Percentiles rank a stretch among this genome's conserved stretches.
phyloP scores from a whole-genome alignment of 1,284 basidiomycete species.

The Flammula alnicola region DNA sequence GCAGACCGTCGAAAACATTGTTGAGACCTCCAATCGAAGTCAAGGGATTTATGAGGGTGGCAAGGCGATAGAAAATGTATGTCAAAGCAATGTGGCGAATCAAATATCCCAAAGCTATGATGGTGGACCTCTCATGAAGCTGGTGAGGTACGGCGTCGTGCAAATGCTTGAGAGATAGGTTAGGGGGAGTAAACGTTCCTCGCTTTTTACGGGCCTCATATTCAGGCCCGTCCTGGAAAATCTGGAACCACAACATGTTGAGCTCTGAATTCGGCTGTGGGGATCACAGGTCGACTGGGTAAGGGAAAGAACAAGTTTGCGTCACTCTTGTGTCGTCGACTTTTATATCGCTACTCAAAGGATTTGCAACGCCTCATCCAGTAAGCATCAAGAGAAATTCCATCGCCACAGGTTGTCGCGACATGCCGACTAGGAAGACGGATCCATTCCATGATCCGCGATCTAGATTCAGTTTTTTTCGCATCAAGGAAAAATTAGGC shows the following conservation, averaged over 20 bases:
- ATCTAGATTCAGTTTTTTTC: constrained; percentile 12
- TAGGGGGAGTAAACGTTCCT: constrained; percentile 45
- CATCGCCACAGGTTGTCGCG: constrained; percentile 12
- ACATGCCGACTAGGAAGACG: constrained; percentile 21
- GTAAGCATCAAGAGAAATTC: constrained; percentile 2
- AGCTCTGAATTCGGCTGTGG: constrained; percentile 3
- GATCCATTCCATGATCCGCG: constrained; percentile 18
- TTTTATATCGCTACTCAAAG: constrained; percentile 14
- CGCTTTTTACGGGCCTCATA: constrained; percentile 38
- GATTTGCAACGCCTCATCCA: constrained; percentile 8
- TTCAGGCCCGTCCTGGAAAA: constrained; percentile 42
- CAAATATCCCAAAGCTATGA: constrained; percentile 42
- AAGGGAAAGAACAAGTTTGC: neutral
- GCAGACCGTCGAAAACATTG: constrained; percentile 21
- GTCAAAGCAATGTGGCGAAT: constrained; percentile 47
- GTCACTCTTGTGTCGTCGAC: neutral
- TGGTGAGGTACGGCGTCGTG: constrained; percentile 51
- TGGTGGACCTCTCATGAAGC: constrained; percentile 52
- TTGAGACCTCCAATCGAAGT: constrained; percentile 22
- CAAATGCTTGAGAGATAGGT: constrained; percentile 48
- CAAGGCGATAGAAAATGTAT: constrained; percentile 42
- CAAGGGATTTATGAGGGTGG: constrained; percentile 41
- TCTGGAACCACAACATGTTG: constrained; percentile 40
- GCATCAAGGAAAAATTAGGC: constrained; percentile 1
- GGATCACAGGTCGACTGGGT: neutral